Base-by-base conservation (phyloP, 2,329 filamentous ascomycete genomes). In the Ophiostoma sp. region DNA sequence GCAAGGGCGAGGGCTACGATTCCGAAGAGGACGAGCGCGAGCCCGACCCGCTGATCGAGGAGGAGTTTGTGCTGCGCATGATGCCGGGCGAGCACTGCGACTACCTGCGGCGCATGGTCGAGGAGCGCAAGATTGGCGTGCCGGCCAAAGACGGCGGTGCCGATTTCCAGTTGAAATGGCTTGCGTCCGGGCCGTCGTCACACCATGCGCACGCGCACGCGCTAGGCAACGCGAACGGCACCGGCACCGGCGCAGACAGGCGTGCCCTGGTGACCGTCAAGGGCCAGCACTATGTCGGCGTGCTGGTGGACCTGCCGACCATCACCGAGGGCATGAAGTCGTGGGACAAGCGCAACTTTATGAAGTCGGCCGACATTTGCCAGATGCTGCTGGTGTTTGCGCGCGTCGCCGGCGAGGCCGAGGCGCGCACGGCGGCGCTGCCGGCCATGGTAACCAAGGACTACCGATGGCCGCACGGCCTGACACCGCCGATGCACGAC, bases 11-110 rank as follows among this genome's bases (percentile, higher is more conserved):
- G 70, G 95, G 94, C 8, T 99, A 98, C 79, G 95, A 99, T 78
- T 97, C 94, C 3, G 95, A 98, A 79, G 93, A 94, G 15, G 95
- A 93, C 70, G 95, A 98, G 77, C 88, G 90, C 17, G 95, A 99
- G 79, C 80, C 83, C 11, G 95, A 99, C 76, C 95, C 95, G 0
- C 86, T 90, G 0, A 92, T 96, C 72, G 94, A 98, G 79, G 91
- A 94, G 76, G 90, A 96, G 73, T 92, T 98, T 74, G 85, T 99
- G 10, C 79, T 99, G 72, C 91, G 95, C 72, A 97, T 97, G 91
- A 79, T 89, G 69, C 92, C 93, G 0, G 94, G 93, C 0, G 87
- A 91, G 39, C 91, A 97, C 79, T 92, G 91, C 77, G 92, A 97
- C 33, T 93, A 94, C 76, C 81, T 99, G 35, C 86, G 89, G 54